Evolutionary conservation across 768 basidiomycete species (phyloP), one percentile per base, ranked within the genome.

Genomic region (Lyophyllum shimeji): DNA sequence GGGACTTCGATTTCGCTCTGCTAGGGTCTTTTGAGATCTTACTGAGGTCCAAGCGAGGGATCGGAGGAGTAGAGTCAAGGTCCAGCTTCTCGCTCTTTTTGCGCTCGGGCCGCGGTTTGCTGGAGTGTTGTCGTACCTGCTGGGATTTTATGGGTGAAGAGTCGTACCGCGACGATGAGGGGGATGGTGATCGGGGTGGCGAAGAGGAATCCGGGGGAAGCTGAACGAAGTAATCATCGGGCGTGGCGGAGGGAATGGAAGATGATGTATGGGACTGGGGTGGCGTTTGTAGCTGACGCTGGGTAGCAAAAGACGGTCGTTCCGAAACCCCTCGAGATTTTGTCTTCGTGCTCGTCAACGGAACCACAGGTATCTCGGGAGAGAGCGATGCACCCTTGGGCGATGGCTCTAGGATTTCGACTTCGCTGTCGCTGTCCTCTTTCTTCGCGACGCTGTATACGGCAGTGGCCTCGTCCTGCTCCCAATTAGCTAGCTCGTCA

Each of bases 391-490:
- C 31, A 27, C 15, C 46, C 17, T 53, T 58, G 15, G 53, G 49
- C 24, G 53, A 50, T n/a, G 53, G 43, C n/a, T 69, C 68, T n/a
- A 71, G 52, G 7, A 71, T 58, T 65, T 75, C 73, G 50, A 72
- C 63, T 24, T 78, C 75, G 43, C 67, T 67, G 45, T 70, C 60
- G 37, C 57, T 56, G 9, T 52, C 58, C 33, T 60, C 56, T 23
- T 53, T 34, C 48, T 68, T 65, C 33, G 52, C 50, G 21, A 71
- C 52, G 37, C 64, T 61, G 43, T 74, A 70, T 25, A 82, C 63
- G 46, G 67, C 66, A 44, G 70, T 77, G 12, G 76, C 72, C 59
- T 80, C 78, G 52, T 77, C 75, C 37, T 65, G 63, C 23, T 73
- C 66, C 76, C 77, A 80, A 43, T 63, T 58, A 9, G 63, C 74